Percentiles rank a stretch among this genome's conserved stretches.
phyloP scores from a whole-genome alignment of 2,329 filamentous ascomycete genomes.

The Fusarium verticillioides region DNA sequence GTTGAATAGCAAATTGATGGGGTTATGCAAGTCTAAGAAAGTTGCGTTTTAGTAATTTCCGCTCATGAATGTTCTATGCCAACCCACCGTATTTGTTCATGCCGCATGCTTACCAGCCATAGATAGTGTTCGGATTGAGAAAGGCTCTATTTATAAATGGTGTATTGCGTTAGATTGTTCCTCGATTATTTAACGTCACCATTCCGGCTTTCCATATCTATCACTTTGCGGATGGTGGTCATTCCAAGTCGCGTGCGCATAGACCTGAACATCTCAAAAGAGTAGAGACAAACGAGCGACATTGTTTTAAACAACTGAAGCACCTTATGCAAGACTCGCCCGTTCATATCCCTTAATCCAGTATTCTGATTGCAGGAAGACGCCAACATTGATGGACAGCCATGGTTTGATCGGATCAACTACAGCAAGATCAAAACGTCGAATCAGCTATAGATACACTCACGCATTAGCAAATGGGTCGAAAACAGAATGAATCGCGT shows the following conservation, averaged over 20 bases:
- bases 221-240: accelerated
- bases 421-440: not conserved
- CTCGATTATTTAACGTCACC: not conserved
- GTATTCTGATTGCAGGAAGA: not conserved
- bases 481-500: accelerated
- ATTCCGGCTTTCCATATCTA: not conserved
- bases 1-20: too few species aligned
- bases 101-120: not conserved
- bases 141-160: accelerated
- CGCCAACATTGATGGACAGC: not conserved
- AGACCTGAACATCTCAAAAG: not conserved
- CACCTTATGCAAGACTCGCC: accelerated
- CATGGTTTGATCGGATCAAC: not conserved
- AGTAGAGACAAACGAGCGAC: accelerated
- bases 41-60: too few species aligned
- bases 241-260: not conserved
- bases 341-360: not conserved
- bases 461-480: not conserved
- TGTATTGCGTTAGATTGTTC: accelerated
- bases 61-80: not conserved
- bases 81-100: not conserved
- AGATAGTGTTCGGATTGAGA: accelerated
- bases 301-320: not conserved
- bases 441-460: not conserved
- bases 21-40: too few species aligned